Evolutionary conservation across 1,284 basidiomycete genomes (phyloP).

Genomic region (Boletus semigastroideus): DNA sequence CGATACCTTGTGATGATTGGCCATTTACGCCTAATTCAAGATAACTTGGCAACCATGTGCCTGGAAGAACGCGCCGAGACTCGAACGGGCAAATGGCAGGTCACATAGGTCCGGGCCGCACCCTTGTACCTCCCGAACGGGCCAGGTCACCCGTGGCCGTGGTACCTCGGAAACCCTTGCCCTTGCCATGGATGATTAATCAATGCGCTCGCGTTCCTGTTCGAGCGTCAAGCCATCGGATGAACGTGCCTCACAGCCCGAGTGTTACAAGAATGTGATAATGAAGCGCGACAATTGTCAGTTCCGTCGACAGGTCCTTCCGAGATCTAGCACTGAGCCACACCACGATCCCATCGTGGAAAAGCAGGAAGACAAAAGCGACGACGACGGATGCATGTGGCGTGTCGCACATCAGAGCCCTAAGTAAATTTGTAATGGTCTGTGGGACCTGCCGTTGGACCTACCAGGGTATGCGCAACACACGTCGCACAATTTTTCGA

Average conservation of each 20-base stretch:
- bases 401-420: not conserved
- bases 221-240: not conserved
- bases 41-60: constrained; percentile 15
- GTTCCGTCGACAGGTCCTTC: constrained; percentile 10
- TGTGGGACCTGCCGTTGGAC: constrained; percentile 1
- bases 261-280: not conserved
- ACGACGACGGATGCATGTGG: not conserved
- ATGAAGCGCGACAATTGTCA: constrained; percentile 1
- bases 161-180: constrained; percentile 1
- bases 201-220: not conserved
- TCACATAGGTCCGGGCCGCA: not conserved
- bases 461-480: not conserved
- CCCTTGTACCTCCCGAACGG: not conserved
- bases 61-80: constrained; percentile 7
- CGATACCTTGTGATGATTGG: constrained; percentile 6
- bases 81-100: not conserved
- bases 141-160: not conserved
- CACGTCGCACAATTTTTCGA: not conserved
- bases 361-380: constrained; percentile 1
- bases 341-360: constrained; percentile 14
- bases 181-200: not conserved
- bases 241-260: constrained; percentile 3
- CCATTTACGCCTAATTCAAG: constrained; percentile 9
- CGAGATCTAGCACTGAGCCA: constrained; percentile 1
- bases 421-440: not conserved